Evolutionary conservation across 2,329 filamentous ascomycete genomes (phyloP).

Genomic region (Neonectria magnoliae): DNA sequence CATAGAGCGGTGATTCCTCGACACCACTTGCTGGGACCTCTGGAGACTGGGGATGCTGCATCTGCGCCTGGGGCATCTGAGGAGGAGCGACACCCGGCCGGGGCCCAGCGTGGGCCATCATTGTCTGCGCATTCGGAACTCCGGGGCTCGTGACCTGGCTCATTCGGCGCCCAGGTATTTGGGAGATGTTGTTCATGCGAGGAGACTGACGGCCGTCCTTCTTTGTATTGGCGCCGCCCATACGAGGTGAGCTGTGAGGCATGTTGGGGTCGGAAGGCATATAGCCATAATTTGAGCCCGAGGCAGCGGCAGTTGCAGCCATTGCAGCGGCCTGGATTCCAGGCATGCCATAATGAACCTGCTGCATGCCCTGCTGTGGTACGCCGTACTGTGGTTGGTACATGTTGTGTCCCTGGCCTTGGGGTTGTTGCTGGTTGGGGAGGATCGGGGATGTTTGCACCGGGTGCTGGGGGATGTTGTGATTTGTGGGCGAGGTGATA

Average conservation of each 20-base stretch:
- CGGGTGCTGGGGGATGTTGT: constrained; percentile 72
- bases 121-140: constrained; percentile 76
- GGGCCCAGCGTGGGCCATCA: constrained; percentile 74
- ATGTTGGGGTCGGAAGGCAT: constrained; percentile 76
- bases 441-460: constrained; percentile 84
- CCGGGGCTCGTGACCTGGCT: constrained; percentile 82
- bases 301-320: constrained; percentile 90
- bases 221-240: constrained; percentile 79
- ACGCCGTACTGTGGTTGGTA: constrained; percentile 84
- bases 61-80: constrained; percentile 70
- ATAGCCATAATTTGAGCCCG: constrained; percentile 80
- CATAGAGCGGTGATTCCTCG: constrained; percentile 95
- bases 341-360: constrained; percentile 74
- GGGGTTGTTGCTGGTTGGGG: constrained; percentile 74
- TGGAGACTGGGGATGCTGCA: constrained; percentile 78
- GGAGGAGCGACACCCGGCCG: constrained; percentile 65
- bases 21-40: constrained; percentile 78
- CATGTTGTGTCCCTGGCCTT: constrained; percentile 76
- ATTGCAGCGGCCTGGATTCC: constrained; percentile 90
- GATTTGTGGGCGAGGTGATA: constrained; percentile 79
- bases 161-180: constrained; percentile 73
- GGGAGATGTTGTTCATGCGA: constrained; percentile 71
- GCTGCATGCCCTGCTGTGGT: constrained; percentile 76
- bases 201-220: constrained; percentile 79
- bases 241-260: constrained; percentile 79